Base-by-base conservation (phyloP, 2,329 filamentous ascomycete species). In the Neonectria neomacrospora region DNA sequence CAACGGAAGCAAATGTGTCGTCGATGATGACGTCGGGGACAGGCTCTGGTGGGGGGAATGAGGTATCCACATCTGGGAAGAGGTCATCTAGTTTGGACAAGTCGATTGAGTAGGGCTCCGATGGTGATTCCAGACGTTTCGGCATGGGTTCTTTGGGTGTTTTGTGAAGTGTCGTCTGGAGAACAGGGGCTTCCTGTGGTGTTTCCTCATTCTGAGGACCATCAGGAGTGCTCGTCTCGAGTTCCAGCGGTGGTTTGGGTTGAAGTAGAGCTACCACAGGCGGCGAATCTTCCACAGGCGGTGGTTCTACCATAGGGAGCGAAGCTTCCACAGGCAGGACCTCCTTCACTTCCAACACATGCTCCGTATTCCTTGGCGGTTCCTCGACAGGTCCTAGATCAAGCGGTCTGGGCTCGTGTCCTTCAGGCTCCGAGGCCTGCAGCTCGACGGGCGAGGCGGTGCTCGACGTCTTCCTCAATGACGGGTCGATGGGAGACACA, bases 1-100 rank as follows among this genome's bases (percentile, higher is more conserved):
- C 83, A 3, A 84, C 82, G 2, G 81, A 80, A 5, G 79, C 78
- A 63, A 89, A 89, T 28, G 79, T 85, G 71, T 89, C 86, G 30
- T 74, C 75, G 18, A 86, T 79, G 47, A 85, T 73, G 30, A 79
- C 75, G 30, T 86, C 85, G 0, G 85, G 76, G 0, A 86, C 67
- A 3, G 70, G 71, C 44, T 77, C 77, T 1, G 77, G 70, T 0
- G 80, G 73, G 1, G 70, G 66, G 22, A 74, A 73, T 6, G 58
- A 58, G 2, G 69, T 23, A 16, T 67, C 61, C 1, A 68, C 71
- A 11, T 63, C 66, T 1, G 74, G 77, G 55, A 78, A 78, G 5
- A 82, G 69, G 1, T 67, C 62, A 28, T 79, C 75, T 0, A 81
- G 66, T 4, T 74, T 70, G 4, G 75, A 65, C n/a, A 77, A 52